Percentiles rank a stretch among this genome's conserved stretches.
phyloP scores from a whole-genome alignment of 2,329 filamentous ascomycete species.

The Xylariaceae sp. region DNA sequence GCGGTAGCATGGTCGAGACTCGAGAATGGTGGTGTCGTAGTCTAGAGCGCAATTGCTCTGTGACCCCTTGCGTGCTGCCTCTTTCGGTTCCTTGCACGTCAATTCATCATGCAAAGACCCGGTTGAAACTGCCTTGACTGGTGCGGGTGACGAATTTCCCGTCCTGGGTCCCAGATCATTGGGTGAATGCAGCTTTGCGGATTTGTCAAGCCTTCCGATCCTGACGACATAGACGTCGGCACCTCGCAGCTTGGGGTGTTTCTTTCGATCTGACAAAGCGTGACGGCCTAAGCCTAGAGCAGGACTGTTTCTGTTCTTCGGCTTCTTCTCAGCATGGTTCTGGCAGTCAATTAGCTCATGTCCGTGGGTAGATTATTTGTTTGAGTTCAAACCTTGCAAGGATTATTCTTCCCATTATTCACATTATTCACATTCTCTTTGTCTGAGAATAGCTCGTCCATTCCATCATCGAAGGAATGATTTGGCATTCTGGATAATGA shows the following conservation, averaged over 20 bases:
- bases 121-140: conserved; percentile 9
- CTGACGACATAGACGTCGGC: conserved; percentile 50
- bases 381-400: background rate
- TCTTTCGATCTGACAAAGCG: conserved; percentile 37
- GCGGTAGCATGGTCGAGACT: conserved; percentile 48
- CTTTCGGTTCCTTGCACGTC: conserved; percentile 15
- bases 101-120: conserved; percentile 48
- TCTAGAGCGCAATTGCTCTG: background rate
- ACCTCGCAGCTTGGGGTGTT: conserved; percentile 42
- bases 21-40: conserved; percentile 21
- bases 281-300: conserved; percentile 7
- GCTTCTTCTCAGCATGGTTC: background rate
- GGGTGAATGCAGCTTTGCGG: background rate
- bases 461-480: no score
- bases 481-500: no score
- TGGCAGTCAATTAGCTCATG: conserved; percentile 1
- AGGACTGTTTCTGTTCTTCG: conserved; percentile 2
- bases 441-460: no score
- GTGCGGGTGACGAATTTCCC: conserved; percentile 1
- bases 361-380: background rate
- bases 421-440: no score
- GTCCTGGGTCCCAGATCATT: background rate
- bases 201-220: conserved; percentile 28
- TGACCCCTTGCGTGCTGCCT: background rate
- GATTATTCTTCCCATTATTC: background rate